These are phyloP conservation scores for Fraxinus sp. DNA, from an alignment of 305 asterid genomes.

Conservation along the genomic window DNA sequence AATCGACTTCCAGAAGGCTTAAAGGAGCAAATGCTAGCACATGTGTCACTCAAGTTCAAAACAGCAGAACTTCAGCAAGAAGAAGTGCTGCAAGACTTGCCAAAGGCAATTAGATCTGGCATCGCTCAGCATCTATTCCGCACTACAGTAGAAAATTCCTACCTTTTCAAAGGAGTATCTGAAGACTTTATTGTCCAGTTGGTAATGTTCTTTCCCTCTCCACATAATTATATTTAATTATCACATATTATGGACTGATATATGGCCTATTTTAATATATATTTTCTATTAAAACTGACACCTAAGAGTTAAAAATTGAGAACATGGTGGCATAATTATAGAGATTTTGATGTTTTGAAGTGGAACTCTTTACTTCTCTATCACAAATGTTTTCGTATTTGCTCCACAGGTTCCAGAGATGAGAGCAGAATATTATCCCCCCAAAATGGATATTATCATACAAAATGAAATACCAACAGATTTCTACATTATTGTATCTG, in stretches of 20 bases:
- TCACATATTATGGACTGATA: conserved; percentile 4
- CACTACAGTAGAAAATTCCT: conserved; percentile 53
- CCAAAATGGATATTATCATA: conserved; percentile 82
- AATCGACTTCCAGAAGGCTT: conserved; percentile 71
- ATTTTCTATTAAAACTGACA: conserved; percentile 1
- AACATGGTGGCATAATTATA: neutral
- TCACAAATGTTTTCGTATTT: neutral
- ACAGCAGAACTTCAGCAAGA: conserved; percentile 93
- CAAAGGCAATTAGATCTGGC: conserved; percentile 87
- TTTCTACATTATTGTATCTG: conserved; percentile 81
- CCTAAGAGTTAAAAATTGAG: neutral
- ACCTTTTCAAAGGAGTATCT: conserved; percentile 80
- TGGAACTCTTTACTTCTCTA: neutral
- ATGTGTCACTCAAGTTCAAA: conserved; percentile 72
- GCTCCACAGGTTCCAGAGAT: conserved; percentile 76
- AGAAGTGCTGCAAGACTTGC: conserved; percentile 70
- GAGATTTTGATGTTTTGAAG: neutral
- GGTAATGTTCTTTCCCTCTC: conserved; percentile 47
- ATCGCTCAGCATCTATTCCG: conserved; percentile 85
- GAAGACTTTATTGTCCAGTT: conserved; percentile 77
- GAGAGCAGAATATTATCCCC: conserved; percentile 94
- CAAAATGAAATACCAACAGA: conserved; percentile 93
- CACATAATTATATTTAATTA: neutral
- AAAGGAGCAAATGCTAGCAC: conserved; percentile 92
- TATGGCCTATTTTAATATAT: neutral